These are phyloP conservation scores for Eucalyptus sp. DNA, from an alignment of 345 rosid species.

Conservation along the genomic window DNA sequence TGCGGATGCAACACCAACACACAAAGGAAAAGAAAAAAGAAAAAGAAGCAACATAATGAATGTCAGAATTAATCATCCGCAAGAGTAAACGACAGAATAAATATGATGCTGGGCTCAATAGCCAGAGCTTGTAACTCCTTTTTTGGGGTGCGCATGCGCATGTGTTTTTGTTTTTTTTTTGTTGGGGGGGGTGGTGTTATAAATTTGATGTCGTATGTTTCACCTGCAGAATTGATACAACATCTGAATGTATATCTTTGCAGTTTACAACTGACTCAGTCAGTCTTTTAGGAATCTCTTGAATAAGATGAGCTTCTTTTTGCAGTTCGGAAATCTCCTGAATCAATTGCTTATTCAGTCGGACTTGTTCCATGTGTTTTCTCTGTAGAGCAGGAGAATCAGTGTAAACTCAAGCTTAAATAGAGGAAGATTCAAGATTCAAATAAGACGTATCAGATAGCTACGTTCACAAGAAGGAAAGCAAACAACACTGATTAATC, in stretches of 20 bases:
- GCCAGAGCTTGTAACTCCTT: not conserved
- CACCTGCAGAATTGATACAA: slow-evolving; percentile 48
- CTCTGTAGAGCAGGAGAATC: slow-evolving; percentile 20
- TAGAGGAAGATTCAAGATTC: not conserved
- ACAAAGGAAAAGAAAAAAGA: too few relatives aligned
- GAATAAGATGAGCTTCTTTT: slow-evolving; percentile 24
- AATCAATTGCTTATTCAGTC: slow-evolving; percentile 31
- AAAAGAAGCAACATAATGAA: not conserved
- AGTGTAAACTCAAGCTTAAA: not conserved
- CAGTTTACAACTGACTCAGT: slow-evolving; percentile 34
- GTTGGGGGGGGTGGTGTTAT: not conserved
- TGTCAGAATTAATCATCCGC: not conserved
- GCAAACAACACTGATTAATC: not conserved
- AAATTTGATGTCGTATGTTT: not conserved
- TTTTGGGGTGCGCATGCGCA: accelerated
- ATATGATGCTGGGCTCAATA: not conserved
- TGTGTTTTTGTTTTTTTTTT: not conserved
- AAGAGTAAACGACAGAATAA: not conserved
- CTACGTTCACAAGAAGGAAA: not conserved
- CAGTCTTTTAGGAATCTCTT: slow-evolving; percentile 42
- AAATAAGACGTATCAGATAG: not conserved
- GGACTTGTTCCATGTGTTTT: slow-evolving; percentile 43
- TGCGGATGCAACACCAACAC: slow-evolving; percentile 1
- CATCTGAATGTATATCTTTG: slow-evolving; percentile 37
- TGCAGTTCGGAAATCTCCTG: slow-evolving; percentile 55